Conservation (phyloP, 208 protist species). For the Acanthamoeba royreba region DNA sequence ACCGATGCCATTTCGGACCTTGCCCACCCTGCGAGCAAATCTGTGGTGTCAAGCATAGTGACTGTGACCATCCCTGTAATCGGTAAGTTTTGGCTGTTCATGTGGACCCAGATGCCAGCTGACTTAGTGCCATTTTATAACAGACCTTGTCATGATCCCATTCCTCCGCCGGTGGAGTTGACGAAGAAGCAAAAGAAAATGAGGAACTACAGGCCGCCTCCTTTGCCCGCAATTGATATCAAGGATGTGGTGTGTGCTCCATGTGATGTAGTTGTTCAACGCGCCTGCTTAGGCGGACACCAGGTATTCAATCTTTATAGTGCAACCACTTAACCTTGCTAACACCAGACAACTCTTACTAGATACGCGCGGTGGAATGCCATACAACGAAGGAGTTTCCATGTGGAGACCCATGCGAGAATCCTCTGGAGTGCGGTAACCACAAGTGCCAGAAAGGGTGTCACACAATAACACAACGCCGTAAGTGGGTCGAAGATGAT, state of each 20-base stretch:
- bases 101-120: not conserved
- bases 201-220: not conserved
- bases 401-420: not conserved
- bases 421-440: not conserved
- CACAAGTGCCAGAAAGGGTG: not conserved
- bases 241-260: not conserved
- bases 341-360: too few species aligned
- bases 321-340: too few species aligned
- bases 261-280: not conserved
- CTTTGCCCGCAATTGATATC: not conserved
- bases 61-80: not conserved
- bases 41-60: not conserved
- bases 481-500: not conserved
- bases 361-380: not conserved
- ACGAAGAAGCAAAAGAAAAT: not conserved
- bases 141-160: not conserved
- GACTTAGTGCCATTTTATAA: not conserved
- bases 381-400: not conserved
- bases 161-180: not conserved
- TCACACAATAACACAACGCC: not conserved
- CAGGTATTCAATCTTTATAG: not conserved
- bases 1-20: not conserved
- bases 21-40: not conserved
- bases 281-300: not conserved
- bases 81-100: not conserved